A percentile compares a stretch with the other conserved stretches of the same genome.
Evolutionary conservation across 2,329 filamentous ascomycete genomes (phyloP).

Genomic region (Harringtonia aguacate): DNA sequence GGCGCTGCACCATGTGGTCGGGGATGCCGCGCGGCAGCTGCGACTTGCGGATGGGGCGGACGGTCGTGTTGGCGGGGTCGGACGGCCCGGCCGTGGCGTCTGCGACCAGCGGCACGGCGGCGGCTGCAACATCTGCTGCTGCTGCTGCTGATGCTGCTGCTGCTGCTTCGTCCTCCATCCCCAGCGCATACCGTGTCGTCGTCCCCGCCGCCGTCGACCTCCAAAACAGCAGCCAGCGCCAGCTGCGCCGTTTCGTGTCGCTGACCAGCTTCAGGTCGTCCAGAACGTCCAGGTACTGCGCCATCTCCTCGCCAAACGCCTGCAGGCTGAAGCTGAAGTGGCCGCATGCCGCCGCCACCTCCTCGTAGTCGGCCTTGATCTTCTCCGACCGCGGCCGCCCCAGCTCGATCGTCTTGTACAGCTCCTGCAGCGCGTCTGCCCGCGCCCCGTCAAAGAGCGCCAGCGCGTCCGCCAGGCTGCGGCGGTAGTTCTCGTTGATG

Average conservation of each 20-base stretch:
- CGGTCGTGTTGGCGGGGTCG: too few species aligned
- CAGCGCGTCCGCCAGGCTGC: conserved; percentile 72
- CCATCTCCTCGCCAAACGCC: conserved; percentile 84
- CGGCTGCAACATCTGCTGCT: too few species aligned
- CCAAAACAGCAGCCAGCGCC: conserved; percentile 88
- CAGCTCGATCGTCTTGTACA: conserved; percentile 73
- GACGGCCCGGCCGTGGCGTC: too few species aligned
- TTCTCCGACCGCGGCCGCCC: conserved; percentile 58
- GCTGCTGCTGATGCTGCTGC: not conserved
- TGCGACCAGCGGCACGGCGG: not conserved
- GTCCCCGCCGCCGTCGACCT: conserved; percentile 9
- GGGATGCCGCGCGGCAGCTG: conserved; percentile 47
- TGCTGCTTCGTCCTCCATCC: conserved; percentile 30
- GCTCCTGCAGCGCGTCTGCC: conserved; percentile 60
- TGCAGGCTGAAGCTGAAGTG: conserved; percentile 91
- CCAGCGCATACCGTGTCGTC: conserved; percentile 18
- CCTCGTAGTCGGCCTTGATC: conserved; percentile 86
- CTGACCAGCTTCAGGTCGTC: conserved; percentile 72
- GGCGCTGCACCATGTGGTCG: conserved; percentile 37
- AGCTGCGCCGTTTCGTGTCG: conserved; percentile 52
- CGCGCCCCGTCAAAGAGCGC: conserved; percentile 68
- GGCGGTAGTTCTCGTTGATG: conserved; percentile 69
- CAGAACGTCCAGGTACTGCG: conserved; percentile 69
- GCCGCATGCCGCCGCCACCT: conserved; percentile 93
- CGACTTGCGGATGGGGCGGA: conserved; percentile 39